Conservation (phyloP, 345 rosid genomes). For the Hibiscus trionum region DNA sequence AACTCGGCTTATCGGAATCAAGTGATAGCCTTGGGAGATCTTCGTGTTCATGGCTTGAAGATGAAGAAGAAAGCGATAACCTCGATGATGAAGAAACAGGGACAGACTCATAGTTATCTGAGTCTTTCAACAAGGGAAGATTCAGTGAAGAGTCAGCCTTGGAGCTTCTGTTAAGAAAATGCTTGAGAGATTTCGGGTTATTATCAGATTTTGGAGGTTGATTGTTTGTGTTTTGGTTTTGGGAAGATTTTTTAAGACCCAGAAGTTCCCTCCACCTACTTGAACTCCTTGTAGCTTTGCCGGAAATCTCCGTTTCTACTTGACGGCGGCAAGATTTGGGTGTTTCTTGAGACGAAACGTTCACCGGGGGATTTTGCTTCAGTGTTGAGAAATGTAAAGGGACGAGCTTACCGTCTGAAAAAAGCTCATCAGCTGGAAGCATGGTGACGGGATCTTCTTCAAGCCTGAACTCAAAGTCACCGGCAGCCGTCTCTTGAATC, state of each 20-base stretch:
- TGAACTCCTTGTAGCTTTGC: slow-evolving; percentile 74
- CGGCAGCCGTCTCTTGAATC: slow-evolving; percentile 22
- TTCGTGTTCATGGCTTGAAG: slow-evolving; percentile 84
- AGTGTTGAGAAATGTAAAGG: slow-evolving; percentile 48
- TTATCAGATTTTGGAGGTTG: slow-evolving; percentile 16
- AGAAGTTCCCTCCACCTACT: slow-evolving; percentile 83
- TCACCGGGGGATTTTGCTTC: not conserved
- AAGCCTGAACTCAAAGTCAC: slow-evolving; percentile 87
- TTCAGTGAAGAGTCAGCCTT: slow-evolving; percentile 44
- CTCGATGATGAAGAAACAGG: slow-evolving; percentile 61
- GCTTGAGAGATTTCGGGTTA: slow-evolving; percentile 48
- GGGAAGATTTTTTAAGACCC: slow-evolving; percentile 62
- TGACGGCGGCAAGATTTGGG: slow-evolving; percentile 31
- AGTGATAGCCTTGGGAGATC: slow-evolving; percentile 74
- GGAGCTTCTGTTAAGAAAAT: slow-evolving; percentile 58
- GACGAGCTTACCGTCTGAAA: slow-evolving; percentile 76
- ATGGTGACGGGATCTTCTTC: slow-evolving; percentile 73
- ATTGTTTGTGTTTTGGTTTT: slow-evolving; percentile 32
- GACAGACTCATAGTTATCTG: slow-evolving; percentile 48
- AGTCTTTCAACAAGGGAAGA: slow-evolving; percentile 65
- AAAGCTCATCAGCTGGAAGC: slow-evolving; percentile 93
- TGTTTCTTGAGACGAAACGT: slow-evolving; percentile 25
- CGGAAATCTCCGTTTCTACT: slow-evolving; percentile 31
- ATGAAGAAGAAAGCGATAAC: slow-evolving; percentile 70
- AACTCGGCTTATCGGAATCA: slow-evolving; percentile 62